Percentiles rank a stretch among this genome's conserved stretches.
Conservation (phyloP, 495 filamentous ascomycete genomes). For the Penicillium cosmopolitanum region DNA sequence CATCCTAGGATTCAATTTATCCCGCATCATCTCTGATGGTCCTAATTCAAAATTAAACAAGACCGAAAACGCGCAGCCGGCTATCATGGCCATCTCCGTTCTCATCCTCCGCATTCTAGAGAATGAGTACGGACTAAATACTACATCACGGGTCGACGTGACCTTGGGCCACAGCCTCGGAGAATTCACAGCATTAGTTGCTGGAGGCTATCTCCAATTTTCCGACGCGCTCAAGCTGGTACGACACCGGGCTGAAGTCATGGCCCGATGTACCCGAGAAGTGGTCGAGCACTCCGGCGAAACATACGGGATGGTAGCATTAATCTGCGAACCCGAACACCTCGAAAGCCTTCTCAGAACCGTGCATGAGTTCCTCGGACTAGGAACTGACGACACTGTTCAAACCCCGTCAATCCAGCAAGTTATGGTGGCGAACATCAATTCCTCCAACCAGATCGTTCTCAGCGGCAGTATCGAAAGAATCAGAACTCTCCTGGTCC, state of each 20-base stretch:
- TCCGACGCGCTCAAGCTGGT: slow-evolving; percentile 78
- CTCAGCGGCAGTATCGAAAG: slow-evolving; percentile 83
- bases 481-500: slow-evolving; percentile 83
- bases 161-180: slow-evolving; percentile 94
- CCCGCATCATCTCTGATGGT: slow-evolving; percentile 77
- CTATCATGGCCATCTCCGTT: slow-evolving; percentile 92
- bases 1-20: slow-evolving; percentile 67
- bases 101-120: slow-evolving; percentile 90
- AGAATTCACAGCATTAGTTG: slow-evolving; percentile 89
- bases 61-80: slow-evolving; percentile 89
- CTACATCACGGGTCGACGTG: slow-evolving; percentile 69
- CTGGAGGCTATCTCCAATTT: slow-evolving; percentile 76
- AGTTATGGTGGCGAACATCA: slow-evolving; percentile 92
- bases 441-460: slow-evolving; percentile 95
- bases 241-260: slow-evolving; percentile 77
- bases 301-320: slow-evolving; percentile 87
- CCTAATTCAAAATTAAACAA: slow-evolving; percentile 74
- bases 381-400: slow-evolving; percentile 63
- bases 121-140: slow-evolving; percentile 77
- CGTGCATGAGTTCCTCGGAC: slow-evolving; percentile 80
- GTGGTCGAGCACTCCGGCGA: slow-evolving; percentile 67
- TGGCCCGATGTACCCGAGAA: slow-evolving; percentile 73
- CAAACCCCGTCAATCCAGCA: slow-evolving; percentile 75
- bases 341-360: slow-evolving; percentile 67
- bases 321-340: slow-evolving; percentile 81